Percentiles rank a stretch among this genome's conserved stretches.
phyloP scores from a whole-genome alignment of 192 early-diverging fungal genomes.

The Coemansia sp. region DNA sequence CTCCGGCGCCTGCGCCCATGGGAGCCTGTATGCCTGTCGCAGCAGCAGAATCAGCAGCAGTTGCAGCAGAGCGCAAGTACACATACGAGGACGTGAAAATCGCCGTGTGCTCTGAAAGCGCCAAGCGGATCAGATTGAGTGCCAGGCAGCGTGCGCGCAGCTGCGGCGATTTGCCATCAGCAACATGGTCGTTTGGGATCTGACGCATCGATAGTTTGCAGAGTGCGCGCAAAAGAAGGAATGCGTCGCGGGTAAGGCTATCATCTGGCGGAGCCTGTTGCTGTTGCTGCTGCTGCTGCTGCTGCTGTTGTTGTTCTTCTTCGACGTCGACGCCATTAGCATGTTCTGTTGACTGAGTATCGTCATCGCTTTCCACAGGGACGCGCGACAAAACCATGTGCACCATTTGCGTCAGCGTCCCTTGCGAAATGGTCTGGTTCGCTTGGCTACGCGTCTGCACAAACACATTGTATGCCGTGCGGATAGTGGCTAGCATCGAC shows the following conservation, averaged over 20 bases:
- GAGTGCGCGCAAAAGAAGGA: slow-evolving; percentile 82
- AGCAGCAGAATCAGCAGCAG: not conserved
- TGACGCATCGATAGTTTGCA: slow-evolving; percentile 89
- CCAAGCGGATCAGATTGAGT: slow-evolving; percentile 75
- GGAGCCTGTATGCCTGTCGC: not conserved
- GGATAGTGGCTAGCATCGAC: slow-evolving; percentile 75
- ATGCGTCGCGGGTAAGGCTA: slow-evolving; percentile 68
- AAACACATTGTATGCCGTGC: slow-evolving; percentile 89
- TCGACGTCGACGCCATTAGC: not conserved
- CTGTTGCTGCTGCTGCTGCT: not conserved
- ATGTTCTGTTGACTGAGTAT: not conserved
- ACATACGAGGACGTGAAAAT: slow-evolving; percentile 72
- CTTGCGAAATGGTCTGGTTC: slow-evolving; percentile 87
- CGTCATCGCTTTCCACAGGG: slow-evolving; percentile 16
- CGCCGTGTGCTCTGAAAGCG: slow-evolving; percentile 72
- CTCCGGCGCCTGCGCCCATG: not conserved
- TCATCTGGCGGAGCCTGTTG: slow-evolving; percentile 16
- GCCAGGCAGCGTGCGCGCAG: slow-evolving; percentile 87
- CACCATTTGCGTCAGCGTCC: slow-evolving; percentile 88
- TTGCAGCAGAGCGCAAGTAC: slow-evolving; percentile 19
- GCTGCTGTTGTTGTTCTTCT: not conserved
- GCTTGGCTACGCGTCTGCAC: slow-evolving; percentile 69
- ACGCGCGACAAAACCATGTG: slow-evolving; percentile 79
- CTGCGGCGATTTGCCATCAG: slow-evolving; percentile 76
- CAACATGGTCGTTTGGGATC: slow-evolving; percentile 65